Percentiles rank a stretch among this genome's conserved stretches.
These are phyloP conservation scores for Fagopyrum tataricum DNA, from an alignment of 148 eudicot genomes.

Conservation along the genomic window DNA sequence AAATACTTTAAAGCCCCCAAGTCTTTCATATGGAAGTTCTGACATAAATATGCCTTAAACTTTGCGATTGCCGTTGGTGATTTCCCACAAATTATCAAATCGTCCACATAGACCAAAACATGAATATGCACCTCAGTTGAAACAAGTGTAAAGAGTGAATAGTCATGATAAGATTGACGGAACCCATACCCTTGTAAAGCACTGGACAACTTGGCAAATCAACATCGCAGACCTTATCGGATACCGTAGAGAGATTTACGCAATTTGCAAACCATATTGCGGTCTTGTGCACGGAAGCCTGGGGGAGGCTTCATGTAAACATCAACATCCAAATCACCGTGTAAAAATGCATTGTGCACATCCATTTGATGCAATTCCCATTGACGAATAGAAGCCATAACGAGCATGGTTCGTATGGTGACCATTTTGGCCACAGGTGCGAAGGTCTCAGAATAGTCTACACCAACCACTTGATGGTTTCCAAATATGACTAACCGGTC, in stretches of 20 bases:
- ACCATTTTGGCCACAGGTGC: not conserved
- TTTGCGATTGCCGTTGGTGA: too few species aligned
- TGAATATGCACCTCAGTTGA: too few species aligned
- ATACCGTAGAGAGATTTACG: slow-evolving; percentile 11
- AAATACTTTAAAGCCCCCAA: too few species aligned
- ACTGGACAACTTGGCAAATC: not conserved
- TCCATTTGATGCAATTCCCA: not conserved
- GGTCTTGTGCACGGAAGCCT: not conserved
- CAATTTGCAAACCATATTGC: not conserved
- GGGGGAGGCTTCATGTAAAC: not conserved
- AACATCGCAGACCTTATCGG: slow-evolving; percentile 8
- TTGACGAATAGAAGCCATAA: too few species aligned
- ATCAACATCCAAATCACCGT: not conserved
- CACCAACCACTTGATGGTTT: not conserved
- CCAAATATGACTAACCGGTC: not conserved
- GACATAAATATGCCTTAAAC: too few species aligned
- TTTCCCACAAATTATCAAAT: too few species aligned
- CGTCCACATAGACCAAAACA: not conserved
- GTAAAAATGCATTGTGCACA: not conserved
- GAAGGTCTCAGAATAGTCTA: not conserved
- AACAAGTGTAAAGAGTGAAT: slow-evolving; percentile 13
- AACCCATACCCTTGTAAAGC: slow-evolving; percentile 8
- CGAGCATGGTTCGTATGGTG: too few species aligned
- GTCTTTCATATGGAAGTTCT: too few species aligned
- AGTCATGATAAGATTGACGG: not conserved